These are phyloP conservation scores for Tubosaeta sp. DNA, from an alignment of 768 basidiomycete species.

Conservation along the genomic window DNA sequence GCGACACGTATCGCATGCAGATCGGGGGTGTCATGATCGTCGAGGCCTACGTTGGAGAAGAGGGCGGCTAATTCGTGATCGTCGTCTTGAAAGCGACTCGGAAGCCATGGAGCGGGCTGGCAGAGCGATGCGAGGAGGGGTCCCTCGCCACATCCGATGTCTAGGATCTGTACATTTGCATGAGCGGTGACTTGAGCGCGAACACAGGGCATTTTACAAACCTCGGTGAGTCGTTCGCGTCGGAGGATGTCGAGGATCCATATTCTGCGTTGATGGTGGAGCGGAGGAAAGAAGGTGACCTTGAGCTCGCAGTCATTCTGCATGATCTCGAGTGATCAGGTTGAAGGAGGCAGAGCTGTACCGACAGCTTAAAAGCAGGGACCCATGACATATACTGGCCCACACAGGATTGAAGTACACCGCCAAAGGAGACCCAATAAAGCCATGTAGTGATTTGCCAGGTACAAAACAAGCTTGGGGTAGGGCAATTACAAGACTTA, in stretches of 20 bases:
- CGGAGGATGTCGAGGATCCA: conserved; percentile 67
- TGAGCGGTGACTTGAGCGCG: neutral
- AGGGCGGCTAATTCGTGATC: conserved; percentile 19
- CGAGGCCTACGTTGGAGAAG: conserved; percentile 17
- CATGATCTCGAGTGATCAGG: conserved; percentile 17
- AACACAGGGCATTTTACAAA: conserved; percentile 22
- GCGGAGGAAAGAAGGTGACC: conserved; percentile 65
- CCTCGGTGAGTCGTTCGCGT: conserved; percentile 51
- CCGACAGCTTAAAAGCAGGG: neutral
- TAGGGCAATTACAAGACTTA: conserved; percentile 11
- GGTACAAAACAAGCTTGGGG: neutral
- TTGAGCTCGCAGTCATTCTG: conserved; percentile 25
- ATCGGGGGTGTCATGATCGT: conserved; percentile 46
- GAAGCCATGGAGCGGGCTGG: conserved; percentile 74
- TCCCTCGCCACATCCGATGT: conserved; percentile 84
- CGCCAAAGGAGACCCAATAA: conserved; percentile 21
- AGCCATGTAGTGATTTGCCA: conserved; percentile 3
- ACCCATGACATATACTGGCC: neutral
- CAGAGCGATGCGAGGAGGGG: conserved; percentile 63
- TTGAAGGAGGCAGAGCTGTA: neutral
- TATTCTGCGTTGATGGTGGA: conserved; percentile 62
- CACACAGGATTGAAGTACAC: conserved; percentile 11
- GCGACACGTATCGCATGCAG: conserved; percentile 53
- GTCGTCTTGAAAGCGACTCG: conserved; percentile 20
- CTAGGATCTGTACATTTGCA: conserved; percentile 52